Evolutionary conservation across 805 yeast genomes (phyloP).

Genomic region (Tetrapisispora fleetii): DNA sequence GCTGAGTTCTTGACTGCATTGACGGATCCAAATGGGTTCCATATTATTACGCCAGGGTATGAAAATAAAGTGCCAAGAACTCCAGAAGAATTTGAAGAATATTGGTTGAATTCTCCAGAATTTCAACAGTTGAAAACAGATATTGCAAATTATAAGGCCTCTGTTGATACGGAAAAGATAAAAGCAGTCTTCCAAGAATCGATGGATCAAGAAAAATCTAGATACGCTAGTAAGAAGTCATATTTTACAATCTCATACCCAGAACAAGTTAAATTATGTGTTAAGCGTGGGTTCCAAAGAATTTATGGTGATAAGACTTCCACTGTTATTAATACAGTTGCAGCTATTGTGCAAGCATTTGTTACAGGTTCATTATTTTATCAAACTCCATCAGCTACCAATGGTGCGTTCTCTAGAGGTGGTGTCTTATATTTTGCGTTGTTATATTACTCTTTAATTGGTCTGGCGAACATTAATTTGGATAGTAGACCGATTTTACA

Average conservation of each 20-base stretch:
- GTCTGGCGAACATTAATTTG: slow-evolving; percentile 40
- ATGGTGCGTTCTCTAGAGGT: slow-evolving; percentile 55
- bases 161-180: slow-evolving; percentile 27
- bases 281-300: slow-evolving; percentile 44
- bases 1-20: slow-evolving; percentile 55
- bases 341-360: slow-evolving; percentile 43
- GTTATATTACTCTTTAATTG: slow-evolving; percentile 42
- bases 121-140: slow-evolving; percentile 31
- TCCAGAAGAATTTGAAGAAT: slow-evolving; percentile 44
- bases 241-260: slow-evolving; percentile 23
- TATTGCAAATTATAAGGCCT: slow-evolving; percentile 33
- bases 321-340: slow-evolving; percentile 21
- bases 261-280: slow-evolving; percentile 41
- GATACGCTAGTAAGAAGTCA: slow-evolving; percentile 12
- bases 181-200: slow-evolving; percentile 25
- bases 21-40: slow-evolving; percentile 46
- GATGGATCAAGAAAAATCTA: slow-evolving; percentile 24
- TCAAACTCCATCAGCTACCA: slow-evolving; percentile 39
- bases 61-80: slow-evolving; percentile 44
- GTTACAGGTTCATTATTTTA: slow-evolving; percentile 56
- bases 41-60: slow-evolving; percentile 30
- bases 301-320: slow-evolving; percentile 51
- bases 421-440: slow-evolving; percentile 53
- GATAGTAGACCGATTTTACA: slow-evolving; percentile 49
- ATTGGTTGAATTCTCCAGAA: slow-evolving; percentile 36